These are phyloP conservation scores for Candida tetrigidarum DNA, from an alignment of 1,139 yeast genomes.

Conservation along the genomic window DNA sequence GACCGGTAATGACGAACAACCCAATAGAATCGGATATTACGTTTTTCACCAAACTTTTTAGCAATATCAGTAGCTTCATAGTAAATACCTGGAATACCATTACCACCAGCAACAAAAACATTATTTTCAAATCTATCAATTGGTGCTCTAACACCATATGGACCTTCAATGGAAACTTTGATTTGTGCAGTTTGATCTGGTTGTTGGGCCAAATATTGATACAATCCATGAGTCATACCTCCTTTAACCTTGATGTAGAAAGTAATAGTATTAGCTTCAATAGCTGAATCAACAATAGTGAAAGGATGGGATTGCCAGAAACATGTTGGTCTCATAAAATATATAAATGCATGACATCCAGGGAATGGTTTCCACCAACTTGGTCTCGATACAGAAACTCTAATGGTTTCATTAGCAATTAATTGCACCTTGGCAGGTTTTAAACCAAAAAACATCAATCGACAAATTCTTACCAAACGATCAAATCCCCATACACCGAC, in stretches of 20 bases:
- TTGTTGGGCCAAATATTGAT: slow-evolving; percentile 48
- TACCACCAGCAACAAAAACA: slow-evolving; percentile 67
- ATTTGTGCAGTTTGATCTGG: slow-evolving; percentile 44
- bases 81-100: slow-evolving; percentile 66
- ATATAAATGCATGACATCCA: slow-evolving; percentile 42
- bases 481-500: slow-evolving; percentile 69
- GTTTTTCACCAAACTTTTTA: slow-evolving; percentile 15
- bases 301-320: slow-evolving; percentile 67
- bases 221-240: slow-evolving; percentile 48
- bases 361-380: slow-evolving; percentile 45
- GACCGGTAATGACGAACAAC: slow-evolving; percentile 44
- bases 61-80: slow-evolving; percentile 35
- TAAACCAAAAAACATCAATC: slow-evolving; percentile 54
- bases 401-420: slow-evolving; percentile 50
- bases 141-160: slow-evolving; percentile 39
- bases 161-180: slow-evolving; percentile 44
- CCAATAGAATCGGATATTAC: slow-evolving; percentile 35
- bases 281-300: slow-evolving; percentile 45
- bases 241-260: slow-evolving; percentile 46
- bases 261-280: slow-evolving; percentile 33
- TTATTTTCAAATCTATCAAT: slow-evolving; percentile 55
- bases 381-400: slow-evolving; percentile 39
- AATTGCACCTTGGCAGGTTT: slow-evolving; percentile 52
- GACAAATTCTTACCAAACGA: slow-evolving; percentile 51
- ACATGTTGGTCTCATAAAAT: slow-evolving; percentile 42